Percentiles rank a stretch among this genome's conserved stretches.
Evolutionary conservation across 305 asterid genomes (phyloP).

Genomic region (Solanum hybrid): DNA sequence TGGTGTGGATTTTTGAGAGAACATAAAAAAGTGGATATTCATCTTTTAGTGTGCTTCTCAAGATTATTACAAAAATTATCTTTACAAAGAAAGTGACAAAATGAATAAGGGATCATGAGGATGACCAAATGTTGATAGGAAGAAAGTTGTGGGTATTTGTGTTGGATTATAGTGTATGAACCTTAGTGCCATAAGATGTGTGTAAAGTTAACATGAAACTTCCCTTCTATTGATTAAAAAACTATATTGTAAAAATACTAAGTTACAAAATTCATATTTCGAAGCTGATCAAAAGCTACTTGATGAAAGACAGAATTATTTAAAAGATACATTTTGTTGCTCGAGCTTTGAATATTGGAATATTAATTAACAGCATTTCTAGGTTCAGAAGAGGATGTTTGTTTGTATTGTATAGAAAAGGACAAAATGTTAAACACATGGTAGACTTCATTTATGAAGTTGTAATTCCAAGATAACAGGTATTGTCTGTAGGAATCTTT

Average conservation of each 20-base stretch:
- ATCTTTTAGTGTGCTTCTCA: not conserved
- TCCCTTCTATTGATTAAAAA: not conserved
- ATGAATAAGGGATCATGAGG: not conserved
- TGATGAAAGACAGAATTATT: not conserved
- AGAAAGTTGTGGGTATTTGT: not conserved
- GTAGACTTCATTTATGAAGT: not conserved
- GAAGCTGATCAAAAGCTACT: not conserved
- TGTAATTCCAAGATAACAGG: not conserved
- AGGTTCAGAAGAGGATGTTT: not conserved
- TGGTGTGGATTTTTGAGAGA: not conserved
- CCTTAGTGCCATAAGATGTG: not conserved
- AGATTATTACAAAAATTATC: not conserved
- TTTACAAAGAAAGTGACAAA: not conserved
- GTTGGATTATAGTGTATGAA: not conserved
- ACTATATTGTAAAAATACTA: not conserved
- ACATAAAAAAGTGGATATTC: not conserved
- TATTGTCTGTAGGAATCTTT: not conserved
- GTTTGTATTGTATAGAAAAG: not conserved
- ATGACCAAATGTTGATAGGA: not conserved
- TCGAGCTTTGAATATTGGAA: not conserved
- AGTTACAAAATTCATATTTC: not conserved
- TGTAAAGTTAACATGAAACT: slow-evolving; percentile 1
- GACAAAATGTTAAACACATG: not conserved
- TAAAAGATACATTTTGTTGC: not conserved
- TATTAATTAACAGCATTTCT: not conserved